Base-by-base conservation (phyloP, 306 rosid species). In the Begonia masoniana region DNA sequence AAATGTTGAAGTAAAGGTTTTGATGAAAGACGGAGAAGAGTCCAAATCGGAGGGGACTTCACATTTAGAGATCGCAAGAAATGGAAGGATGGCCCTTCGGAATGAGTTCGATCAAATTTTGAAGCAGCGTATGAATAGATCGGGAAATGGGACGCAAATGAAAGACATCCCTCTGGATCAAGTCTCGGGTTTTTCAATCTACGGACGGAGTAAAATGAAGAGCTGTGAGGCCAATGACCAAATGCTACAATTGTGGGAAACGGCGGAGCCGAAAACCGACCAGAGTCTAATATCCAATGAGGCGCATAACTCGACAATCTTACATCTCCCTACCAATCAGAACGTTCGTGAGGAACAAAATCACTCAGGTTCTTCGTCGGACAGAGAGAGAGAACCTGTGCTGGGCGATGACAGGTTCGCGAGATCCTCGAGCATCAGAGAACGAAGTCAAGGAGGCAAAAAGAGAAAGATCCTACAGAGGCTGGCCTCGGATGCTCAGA, bases 91-190 rank as follows among this genome's bases (percentile, higher is more conserved):
- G 60, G 65, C 61, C 61, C 55, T 58, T 46, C 43, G 23, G 47
- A 77, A 68, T 9, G 70, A 57, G 46, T 42, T 17, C 51, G 10
- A 39, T 12, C 35, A 62, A 65, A 58, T 3, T 31, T 52, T 43
- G 60, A 69, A 62, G 66, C 46, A 21, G 15, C 65, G 67, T 69
- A 71, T 55, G 74, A 66, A 72, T 8, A 81, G 68, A 74, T 62
- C 80, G 39, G 88, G 62, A 26, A 69, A 64, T 56, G 82, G 79
- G 42, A 76, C 68, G 47, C 55, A 62, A 77, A 81, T 84, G 93
- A 92, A 92, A 71, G 99, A 92, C 60, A 92, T 92, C 59, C 86
- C 76, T 16, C 89, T 87, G 10, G 99, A 92, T 79, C 96, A 74
- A 57, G 83, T 69, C 63, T 81, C 96, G 10, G 82, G 83, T 60